Conservation (phyloP, 1,284 basidiomycete species). For the Puccinia horiana region DNA sequence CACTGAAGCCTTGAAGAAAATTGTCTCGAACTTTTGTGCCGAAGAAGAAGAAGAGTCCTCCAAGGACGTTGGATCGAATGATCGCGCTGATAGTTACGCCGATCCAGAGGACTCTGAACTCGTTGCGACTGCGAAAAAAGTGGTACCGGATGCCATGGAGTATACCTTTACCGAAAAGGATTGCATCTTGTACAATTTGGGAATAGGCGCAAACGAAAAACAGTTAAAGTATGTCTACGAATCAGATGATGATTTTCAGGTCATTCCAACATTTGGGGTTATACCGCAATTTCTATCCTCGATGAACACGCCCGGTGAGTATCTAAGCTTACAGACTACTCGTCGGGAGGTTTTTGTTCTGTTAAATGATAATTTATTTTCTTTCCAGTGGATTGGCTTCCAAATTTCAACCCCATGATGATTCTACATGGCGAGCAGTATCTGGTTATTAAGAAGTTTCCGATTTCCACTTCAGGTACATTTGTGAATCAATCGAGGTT, state of each 20-base stretch:
- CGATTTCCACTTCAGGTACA: constrained; percentile 83
- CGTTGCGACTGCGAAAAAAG: constrained; percentile 79
- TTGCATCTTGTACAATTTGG: constrained; percentile 92
- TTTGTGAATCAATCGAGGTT: constrained; percentile 72
- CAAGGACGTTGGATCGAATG: constrained; percentile 48
- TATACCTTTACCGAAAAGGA: constrained; percentile 84
- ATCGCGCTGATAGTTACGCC: constrained; percentile 62
- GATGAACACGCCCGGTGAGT: constrained; percentile 59
- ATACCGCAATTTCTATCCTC: constrained; percentile 84
- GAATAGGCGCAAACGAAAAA: constrained; percentile 91
- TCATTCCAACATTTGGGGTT: constrained; percentile 91
- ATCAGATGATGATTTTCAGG: constrained; percentile 79
- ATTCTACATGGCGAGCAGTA: constrained; percentile 98
- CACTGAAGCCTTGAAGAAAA: constrained; percentile 64
- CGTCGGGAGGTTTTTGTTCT: background rate
- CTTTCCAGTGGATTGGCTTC: constrained; percentile 75
- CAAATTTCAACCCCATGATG: constrained; percentile 93
- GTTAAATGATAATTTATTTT: background rate
- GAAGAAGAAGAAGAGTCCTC: constrained; percentile 68
- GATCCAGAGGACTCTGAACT: constrained; percentile 82
- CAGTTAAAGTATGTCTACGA: constrained; percentile 92
- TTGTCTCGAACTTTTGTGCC: constrained; percentile 72
- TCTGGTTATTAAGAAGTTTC: constrained; percentile 74
- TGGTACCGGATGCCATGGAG: constrained; percentile 64
- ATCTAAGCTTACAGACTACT: background rate